A percentile compares a stretch with the other conserved stretches of the same genome.
Conservation (phyloP, 805 yeast genomes). For the Ogataea trehaloabstinens region DNA sequence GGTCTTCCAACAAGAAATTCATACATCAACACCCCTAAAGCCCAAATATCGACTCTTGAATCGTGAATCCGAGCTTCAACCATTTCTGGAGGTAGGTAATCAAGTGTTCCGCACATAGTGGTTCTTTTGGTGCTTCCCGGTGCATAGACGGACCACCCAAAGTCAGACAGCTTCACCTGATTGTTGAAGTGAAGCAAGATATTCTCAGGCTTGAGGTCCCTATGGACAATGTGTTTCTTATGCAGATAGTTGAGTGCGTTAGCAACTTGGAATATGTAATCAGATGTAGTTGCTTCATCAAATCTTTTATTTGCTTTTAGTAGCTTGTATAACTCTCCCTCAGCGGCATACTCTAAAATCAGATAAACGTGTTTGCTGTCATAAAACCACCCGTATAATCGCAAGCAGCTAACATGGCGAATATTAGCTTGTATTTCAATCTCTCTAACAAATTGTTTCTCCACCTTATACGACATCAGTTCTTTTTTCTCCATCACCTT, state of each 20-base stretch:
- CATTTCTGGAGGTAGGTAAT: conserved; percentile 94
- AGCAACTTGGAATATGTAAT: conserved; percentile 80
- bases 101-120: conserved; percentile 93
- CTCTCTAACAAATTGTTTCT: conserved; percentile 84
- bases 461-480: conserved; percentile 68
- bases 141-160: conserved; percentile 91
- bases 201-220: conserved; percentile 95
- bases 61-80: conserved; percentile 81
- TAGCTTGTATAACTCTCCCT: conserved; percentile 82
- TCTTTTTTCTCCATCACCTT: conserved; percentile 89
- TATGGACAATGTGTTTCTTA: conserved; percentile 74
- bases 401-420: conserved; percentile 75
- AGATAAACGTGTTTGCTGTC: conserved; percentile 79
- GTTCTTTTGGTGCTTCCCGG: conserved; percentile 51
- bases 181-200: conserved; percentile 76
- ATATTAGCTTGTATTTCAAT: conserved; percentile 85
- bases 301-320: conserved; percentile 67
- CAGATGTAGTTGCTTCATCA: conserved; percentile 69
- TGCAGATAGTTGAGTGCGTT: conserved; percentile 78
- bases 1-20: conserved; percentile 88
- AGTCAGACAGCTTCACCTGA: conserved; percentile 81
- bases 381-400: conserved; percentile 81
- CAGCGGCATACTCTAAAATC: conserved; percentile 77
- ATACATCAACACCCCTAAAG: conserved; percentile 81
- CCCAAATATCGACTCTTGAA: conserved; percentile 84